Base-by-base conservation (phyloP, 768 basidiomycete species). In the Trametes elegans region DNA sequence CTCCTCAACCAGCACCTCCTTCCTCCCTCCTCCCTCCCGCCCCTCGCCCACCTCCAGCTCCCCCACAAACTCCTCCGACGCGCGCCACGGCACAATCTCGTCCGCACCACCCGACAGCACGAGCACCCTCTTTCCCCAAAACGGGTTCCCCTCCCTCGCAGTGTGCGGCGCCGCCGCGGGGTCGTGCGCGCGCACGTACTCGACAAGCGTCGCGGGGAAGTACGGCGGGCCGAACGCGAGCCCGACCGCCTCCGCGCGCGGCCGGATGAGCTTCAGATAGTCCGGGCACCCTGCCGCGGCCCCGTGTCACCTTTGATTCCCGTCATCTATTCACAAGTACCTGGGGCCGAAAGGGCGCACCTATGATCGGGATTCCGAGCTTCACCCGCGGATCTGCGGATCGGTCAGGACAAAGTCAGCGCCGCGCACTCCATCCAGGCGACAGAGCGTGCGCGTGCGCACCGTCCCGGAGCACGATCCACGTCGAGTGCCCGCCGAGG, bases 401-500 rank as follows among this genome's bases (percentile, higher is more conserved):
- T 32, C 7, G 66, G 28, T 49, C 24, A 35, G 39, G 3, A 27
- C 11, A 27, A 27, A 29, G 28, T 45, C 28, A 32, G 29, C 31
- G 40, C 18, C 24, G 43, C 18, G 39, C 8, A 11, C 16, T 13
- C 18, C 5, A 7, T 28, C 28, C 16, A 5, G 31, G 28, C 2
- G 31, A 24, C 16, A n/a, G 5, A 7, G 10, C 5, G 16, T 9
- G 26, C 13, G n/a, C 5, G 2, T 0, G 66, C 54, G 16, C 13
- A 79, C 79, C 80, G 40, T 76, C 63, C 32, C 64, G 65, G 5
- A 90, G 77, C 3, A 76, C 71, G 27, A 87, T 77, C 91, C 92
- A 95, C 0, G 88, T 76, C 0, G 90, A 78, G 66, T 96, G 91
- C 0, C 92, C 93, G 2, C 93, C 93, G 0, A 96, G 79, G 57